These are phyloP conservation scores for Ophiocordyceps australis DNA, from an alignment of 2,329 filamentous ascomycete species.

Conservation along the genomic window DNA sequence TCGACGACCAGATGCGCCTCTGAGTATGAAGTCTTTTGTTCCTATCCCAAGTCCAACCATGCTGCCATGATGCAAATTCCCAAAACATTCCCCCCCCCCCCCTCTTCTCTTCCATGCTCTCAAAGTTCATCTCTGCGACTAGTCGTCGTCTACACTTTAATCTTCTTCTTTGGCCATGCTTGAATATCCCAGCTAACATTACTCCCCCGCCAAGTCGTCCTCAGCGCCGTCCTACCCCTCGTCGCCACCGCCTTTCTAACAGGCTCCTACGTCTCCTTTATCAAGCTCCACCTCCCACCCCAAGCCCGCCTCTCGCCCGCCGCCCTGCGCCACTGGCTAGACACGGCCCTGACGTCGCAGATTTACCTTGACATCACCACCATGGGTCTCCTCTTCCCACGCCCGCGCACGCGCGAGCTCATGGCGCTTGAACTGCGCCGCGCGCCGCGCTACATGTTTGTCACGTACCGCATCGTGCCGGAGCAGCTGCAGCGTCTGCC, in stretches of 20 bases:
- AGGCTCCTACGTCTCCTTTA: conserved; percentile 52
- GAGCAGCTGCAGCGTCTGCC: no score
- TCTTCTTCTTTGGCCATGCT: no score
- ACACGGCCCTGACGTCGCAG: conserved; percentile 23
- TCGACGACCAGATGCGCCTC: no score
- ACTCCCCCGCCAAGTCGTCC: conserved; percentile 22
- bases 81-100: not conserved
- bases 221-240: conserved; percentile 46
- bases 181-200: not conserved
- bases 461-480: no score
- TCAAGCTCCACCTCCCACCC: conserved; percentile 50
- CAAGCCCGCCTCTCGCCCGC: conserved; percentile 43
- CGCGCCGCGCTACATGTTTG: conserved; percentile 9
- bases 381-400: conserved; percentile 34
- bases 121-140: no score
- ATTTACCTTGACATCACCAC: conserved; percentile 32
- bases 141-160: no score
- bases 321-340: conserved; percentile 33
- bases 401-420: conserved; percentile 29
- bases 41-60: not conserved
- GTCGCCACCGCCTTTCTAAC: conserved; percentile 45
- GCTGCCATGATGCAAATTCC: no score
- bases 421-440: conserved; percentile 18
- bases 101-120: not conserved
- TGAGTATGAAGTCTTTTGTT: no score